A percentile compares a stretch with the other conserved stretches of the same genome.
These are phyloP conservation scores for Phytopythium helicoides DNA, from an alignment of 352 stramenopile genomes.

Conservation along the genomic window DNA sequence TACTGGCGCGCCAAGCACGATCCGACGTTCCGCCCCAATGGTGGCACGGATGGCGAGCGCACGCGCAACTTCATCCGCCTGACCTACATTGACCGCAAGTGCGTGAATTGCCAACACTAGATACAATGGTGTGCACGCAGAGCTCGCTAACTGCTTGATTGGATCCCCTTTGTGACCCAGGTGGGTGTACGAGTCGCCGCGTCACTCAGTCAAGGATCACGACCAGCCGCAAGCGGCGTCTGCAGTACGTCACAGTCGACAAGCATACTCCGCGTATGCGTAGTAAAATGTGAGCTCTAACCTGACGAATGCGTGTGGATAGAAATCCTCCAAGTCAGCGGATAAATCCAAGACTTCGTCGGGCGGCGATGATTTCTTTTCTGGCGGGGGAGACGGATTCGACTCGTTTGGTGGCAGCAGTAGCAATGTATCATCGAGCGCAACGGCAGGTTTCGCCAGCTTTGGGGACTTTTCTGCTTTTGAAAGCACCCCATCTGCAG, in stretches of 20 bases:
- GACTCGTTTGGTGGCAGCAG: slow-evolving; percentile 29
- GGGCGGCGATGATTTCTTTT: slow-evolving; percentile 50
- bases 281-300: too few relatives aligned
- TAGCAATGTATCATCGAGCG: slow-evolving; percentile 5
- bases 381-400: slow-evolving; percentile 17
- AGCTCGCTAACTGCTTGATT: too few relatives aligned
- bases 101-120: background rate
- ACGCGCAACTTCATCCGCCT: slow-evolving; percentile 89
- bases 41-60: slow-evolving; percentile 72
- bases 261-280: too few relatives aligned
- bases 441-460: slow-evolving; percentile 36
- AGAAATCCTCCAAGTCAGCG: slow-evolving; percentile 47
- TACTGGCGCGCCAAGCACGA: slow-evolving; percentile 85
- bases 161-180: slow-evolving; percentile 14
- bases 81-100: slow-evolving; percentile 88
- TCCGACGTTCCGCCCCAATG: slow-evolving; percentile 68
- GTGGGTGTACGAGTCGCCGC: slow-evolving; percentile 80
- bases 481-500: background rate
- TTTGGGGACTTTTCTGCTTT: slow-evolving; percentile 73
- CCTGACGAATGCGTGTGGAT: background rate
- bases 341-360: slow-evolving; percentile 29
- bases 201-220: slow-evolving; percentile 37
- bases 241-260: slow-evolving; percentile 26
- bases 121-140: too few relatives aligned
- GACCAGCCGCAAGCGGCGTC: slow-evolving; percentile 28